A percentile compares a stretch with the other conserved stretches of the same genome.
phyloP scores from a whole-genome alignment of 345 rosid genomes.

The Pseudoturritis turrita region DNA sequence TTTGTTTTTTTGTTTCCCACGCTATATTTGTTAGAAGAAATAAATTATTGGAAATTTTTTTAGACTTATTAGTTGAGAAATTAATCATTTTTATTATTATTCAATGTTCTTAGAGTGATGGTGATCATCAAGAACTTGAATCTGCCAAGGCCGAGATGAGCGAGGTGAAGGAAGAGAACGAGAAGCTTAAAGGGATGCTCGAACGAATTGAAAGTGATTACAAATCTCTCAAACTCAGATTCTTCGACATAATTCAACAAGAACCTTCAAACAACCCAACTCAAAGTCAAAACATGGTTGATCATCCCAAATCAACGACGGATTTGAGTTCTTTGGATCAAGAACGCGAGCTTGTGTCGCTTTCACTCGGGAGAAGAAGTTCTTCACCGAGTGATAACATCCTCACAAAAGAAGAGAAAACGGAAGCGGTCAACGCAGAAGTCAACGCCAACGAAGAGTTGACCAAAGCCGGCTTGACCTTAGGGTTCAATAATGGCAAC shows the following conservation, averaged over 20 bases:
- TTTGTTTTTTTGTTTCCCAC: too few relatives aligned
- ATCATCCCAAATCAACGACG: slow-evolving; percentile 3
- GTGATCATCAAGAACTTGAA: slow-evolving; percentile 42
- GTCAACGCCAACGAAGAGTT: slow-evolving; percentile 36
- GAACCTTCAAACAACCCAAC: slow-evolving; percentile 32
- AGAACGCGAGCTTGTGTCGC: slow-evolving; percentile 61
- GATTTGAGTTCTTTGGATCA: slow-evolving; percentile 24
- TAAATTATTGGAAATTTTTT: neutral
- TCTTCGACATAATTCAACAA: slow-evolving; percentile 51
- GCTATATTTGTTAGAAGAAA: neutral
- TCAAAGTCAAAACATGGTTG: slow-evolving; percentile 5
- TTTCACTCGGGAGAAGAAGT: slow-evolving; percentile 68
- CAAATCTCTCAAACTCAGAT: slow-evolving; percentile 52
- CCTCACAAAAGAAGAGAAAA: slow-evolving; percentile 35
- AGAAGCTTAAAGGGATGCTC: slow-evolving; percentile 54
- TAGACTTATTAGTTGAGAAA: neutral
- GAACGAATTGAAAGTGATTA: slow-evolving; percentile 59
- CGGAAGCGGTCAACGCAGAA: slow-evolving; percentile 10
- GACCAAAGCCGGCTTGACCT: slow-evolving; percentile 45
- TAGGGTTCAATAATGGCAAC: slow-evolving; percentile 36
- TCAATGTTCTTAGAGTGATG: slow-evolving; percentile 27
- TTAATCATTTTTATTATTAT: neutral
- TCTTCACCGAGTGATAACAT: slow-evolving; percentile 28
- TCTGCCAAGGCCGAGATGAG: slow-evolving; percentile 70
- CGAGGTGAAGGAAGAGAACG: slow-evolving; percentile 66